These are phyloP conservation scores for Sarcodon aspratus DNA, from an alignment of 768 basidiomycete species.

Conservation along the genomic window DNA sequence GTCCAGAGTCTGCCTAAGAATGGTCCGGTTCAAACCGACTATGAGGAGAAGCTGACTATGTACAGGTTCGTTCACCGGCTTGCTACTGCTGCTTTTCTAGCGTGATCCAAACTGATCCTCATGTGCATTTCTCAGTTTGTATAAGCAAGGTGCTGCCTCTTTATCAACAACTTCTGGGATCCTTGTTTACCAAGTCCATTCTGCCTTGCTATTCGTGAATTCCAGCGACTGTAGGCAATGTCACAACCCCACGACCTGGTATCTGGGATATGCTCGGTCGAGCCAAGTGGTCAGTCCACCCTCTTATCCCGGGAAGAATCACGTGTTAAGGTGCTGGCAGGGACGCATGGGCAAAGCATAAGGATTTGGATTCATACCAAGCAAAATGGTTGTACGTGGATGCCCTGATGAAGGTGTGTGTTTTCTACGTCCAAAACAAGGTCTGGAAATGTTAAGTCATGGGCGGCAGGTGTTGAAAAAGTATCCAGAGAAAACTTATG, in stretches of 20 bases:
- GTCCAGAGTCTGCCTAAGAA: conserved; percentile 88
- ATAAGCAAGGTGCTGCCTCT: conserved; percentile 72
- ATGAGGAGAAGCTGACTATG: conserved; percentile 91
- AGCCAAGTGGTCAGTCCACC: conserved; percentile 73
- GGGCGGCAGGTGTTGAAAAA: conserved; percentile 54
- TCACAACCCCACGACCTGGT: conserved; percentile 65
- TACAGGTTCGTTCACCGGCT: conserved; percentile 50
- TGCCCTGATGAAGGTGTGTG: conserved; percentile 64
- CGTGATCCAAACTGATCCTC: background rate
- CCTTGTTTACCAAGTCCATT: background rate
- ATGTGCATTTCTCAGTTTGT: conserved; percentile 40
- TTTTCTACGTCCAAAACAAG: too few species aligned
- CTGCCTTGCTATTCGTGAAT: background rate
- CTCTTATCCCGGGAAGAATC: conserved; percentile 5
- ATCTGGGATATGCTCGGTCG: conserved; percentile 87
- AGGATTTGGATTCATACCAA: conserved; percentile 63
- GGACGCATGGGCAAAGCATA: conserved; percentile 95
- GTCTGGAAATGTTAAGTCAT: background rate
- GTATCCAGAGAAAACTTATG: conserved; percentile 76
- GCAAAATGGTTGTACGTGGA: conserved; percentile 89
- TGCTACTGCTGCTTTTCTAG: background rate
- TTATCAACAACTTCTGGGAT: background rate
- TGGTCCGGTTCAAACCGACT: conserved; percentile 90
- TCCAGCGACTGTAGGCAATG: conserved; percentile 84
- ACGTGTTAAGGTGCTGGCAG: conserved; percentile 26